A percentile compares a stretch with the other conserved stretches of the same genome.
These are phyloP conservation scores for Vigna mungo DNA, from an alignment of 306 rosid species.

Conservation along the genomic window DNA sequence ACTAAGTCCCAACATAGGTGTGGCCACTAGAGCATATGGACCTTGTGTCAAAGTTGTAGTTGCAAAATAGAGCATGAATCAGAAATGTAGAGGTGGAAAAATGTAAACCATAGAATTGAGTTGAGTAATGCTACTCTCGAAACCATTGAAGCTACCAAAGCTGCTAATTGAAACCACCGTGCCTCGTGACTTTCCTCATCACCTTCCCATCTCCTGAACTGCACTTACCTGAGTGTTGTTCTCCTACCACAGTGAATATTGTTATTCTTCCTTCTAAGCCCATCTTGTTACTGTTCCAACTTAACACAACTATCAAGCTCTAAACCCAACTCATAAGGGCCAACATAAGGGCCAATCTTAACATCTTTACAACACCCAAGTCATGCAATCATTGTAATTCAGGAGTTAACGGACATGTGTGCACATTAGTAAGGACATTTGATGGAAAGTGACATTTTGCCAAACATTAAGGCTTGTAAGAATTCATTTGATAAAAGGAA, in stretches of 20 bases:
- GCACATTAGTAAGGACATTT: neutral
- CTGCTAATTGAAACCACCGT: neutral
- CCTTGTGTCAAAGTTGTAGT: neutral
- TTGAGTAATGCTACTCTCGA: neutral
- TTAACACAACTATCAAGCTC: neutral
- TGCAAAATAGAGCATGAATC: neutral
- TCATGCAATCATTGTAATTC: neutral
- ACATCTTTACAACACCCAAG: slow-evolving; percentile 47
- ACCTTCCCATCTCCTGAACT: neutral
- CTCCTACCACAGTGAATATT: neutral
- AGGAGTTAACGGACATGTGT: neutral
- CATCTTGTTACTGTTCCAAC: neutral
- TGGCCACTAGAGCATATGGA: neutral
- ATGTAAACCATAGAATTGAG: neutral
- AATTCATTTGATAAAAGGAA: neutral
- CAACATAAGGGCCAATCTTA: slow-evolving; percentile 51
- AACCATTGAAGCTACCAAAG: neutral
- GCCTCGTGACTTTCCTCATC: neutral
- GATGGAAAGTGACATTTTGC: neutral
- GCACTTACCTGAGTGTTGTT: neutral
- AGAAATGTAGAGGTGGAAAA: neutral
- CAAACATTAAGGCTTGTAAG: neutral
- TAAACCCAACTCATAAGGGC: slow-evolving; percentile 60
- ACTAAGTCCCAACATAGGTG: neutral
- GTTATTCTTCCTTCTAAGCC: neutral